These are phyloP conservation scores for Cyclotella sp. DNA, from an alignment of 108 stramenopile genomes.

Conservation along the genomic window DNA sequence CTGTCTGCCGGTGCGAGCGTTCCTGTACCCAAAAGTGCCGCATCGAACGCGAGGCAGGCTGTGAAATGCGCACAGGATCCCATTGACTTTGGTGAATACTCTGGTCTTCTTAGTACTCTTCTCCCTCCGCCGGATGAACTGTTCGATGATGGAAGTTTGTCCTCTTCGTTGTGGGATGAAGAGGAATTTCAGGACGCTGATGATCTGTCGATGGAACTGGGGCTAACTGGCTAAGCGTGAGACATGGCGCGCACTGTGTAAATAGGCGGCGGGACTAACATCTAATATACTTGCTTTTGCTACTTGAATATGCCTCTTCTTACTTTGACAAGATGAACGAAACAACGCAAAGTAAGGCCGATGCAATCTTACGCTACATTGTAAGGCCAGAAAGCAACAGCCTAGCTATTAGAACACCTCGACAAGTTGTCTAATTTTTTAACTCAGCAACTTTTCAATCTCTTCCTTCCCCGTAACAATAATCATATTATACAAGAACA, in stretches of 20 bases:
- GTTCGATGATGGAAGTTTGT: constrained; percentile 37
- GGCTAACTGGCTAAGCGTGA: not conserved
- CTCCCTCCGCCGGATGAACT: constrained; percentile 41
- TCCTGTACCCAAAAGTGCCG: too few species aligned
- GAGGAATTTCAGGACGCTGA: not conserved
- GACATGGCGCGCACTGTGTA: not conserved
- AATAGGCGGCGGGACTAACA: too few species aligned
- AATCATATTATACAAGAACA: constrained; percentile 80
- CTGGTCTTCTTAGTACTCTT: constrained; percentile 20
- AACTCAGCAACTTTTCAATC: constrained; percentile 49
- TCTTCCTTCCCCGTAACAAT: constrained; percentile 67
- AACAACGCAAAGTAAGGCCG: too few species aligned
- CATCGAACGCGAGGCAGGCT: not conserved
- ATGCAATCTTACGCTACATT: too few species aligned
- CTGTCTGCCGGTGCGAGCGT: too few species aligned
- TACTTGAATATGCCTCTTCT: not conserved
- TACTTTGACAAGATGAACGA: not conserved
- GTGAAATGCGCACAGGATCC: not conserved
- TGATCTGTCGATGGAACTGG: not conserved
- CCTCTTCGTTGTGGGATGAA: constrained; percentile 21
- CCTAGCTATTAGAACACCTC: not conserved
- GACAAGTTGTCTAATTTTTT: not conserved
- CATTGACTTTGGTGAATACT: constrained; percentile 22
- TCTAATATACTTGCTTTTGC: too few species aligned
- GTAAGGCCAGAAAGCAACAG: not conserved